These are phyloP conservation scores for Megacollybia marginata DNA, from an alignment of 768 basidiomycete species.

Conservation along the genomic window DNA sequence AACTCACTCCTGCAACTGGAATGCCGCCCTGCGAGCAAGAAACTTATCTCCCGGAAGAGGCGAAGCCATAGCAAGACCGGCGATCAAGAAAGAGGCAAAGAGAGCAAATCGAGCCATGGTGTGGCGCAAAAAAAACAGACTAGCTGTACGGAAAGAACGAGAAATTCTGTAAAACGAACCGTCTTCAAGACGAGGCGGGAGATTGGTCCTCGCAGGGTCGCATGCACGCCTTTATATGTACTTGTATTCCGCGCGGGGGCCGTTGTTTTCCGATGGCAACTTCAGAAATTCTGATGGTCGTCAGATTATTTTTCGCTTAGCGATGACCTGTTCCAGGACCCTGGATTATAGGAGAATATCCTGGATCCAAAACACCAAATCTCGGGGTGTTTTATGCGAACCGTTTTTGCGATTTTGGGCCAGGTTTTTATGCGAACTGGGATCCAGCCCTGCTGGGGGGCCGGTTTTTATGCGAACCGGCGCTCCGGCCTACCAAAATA, in stretches of 20 bases:
- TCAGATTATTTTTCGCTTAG: too few species aligned
- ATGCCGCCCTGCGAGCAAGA: conserved; percentile 5
- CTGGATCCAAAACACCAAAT: too few species aligned
- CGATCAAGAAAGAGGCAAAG: conserved; percentile 9
- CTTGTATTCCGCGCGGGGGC: background rate
- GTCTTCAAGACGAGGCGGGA: conserved; percentile 13
- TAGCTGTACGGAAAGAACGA: background rate
- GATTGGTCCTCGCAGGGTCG: background rate
- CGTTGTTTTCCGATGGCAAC: background rate
- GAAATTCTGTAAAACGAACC: conserved; percentile 7
- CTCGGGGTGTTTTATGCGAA: too few species aligned
- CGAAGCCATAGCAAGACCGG: conserved; percentile 10
- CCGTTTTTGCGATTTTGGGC: too few species aligned
- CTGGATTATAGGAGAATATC: too few species aligned
- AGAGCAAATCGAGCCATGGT: conserved; percentile 15
- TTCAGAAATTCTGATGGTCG: too few species aligned
- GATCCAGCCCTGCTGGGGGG: too few species aligned
- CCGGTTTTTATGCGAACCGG: too few species aligned
- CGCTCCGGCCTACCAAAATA: too few species aligned
- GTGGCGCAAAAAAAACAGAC: conserved; percentile 1
- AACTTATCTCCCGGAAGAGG: conserved; percentile 7
- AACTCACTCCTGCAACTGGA: conserved; percentile 14
- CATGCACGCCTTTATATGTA: background rate
- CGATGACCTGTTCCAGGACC: too few species aligned
- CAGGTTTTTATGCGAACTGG: too few species aligned